Conservation (phyloP, 2,329 filamentous ascomycete genomes). For the Cadophora malorum region DNA sequence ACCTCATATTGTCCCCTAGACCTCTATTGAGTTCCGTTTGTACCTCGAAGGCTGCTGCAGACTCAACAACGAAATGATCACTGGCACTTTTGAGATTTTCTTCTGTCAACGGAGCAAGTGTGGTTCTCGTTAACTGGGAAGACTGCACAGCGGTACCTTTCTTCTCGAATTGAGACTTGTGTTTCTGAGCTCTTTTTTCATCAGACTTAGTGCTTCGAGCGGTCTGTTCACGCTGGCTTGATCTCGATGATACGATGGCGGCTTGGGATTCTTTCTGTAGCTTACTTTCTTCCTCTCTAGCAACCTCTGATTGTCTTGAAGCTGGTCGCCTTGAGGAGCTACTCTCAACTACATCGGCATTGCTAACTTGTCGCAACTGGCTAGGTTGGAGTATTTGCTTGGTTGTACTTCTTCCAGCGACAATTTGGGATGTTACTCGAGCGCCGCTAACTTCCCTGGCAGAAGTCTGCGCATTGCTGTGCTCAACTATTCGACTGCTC, state of each 20-base stretch:
- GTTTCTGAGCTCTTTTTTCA: not conserved
- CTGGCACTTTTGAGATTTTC: not conserved
- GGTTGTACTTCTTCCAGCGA: not conserved
- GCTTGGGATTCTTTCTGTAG: not conserved
- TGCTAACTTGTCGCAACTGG: not conserved
- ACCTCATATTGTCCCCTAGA: conserved; percentile 5
- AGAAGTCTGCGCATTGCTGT: not conserved
- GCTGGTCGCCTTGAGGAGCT: not conserved
- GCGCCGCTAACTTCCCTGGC: not conserved
- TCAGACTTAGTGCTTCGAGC: not conserved
- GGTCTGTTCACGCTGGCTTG: not conserved
- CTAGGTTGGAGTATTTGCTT: conserved; percentile 2
- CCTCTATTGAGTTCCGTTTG: conserved; percentile 8
- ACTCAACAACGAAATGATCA: not conserved
- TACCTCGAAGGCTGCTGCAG: not conserved
- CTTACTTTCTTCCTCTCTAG: conserved; percentile 2
- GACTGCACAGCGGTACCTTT: not conserved
- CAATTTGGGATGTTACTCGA: too few species aligned
- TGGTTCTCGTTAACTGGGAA: not conserved
- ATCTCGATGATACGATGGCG: too few species aligned
- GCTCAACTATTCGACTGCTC: not conserved
- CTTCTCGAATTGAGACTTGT: not conserved
- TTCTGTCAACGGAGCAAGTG: conserved; percentile 3
- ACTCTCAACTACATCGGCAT: conserved; percentile 3
- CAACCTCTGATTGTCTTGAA: not conserved